Evolutionary conservation across 2,329 filamentous ascomycete species (phyloP).

Genomic region (Chrysoporthe deuterocubensis): DNA sequence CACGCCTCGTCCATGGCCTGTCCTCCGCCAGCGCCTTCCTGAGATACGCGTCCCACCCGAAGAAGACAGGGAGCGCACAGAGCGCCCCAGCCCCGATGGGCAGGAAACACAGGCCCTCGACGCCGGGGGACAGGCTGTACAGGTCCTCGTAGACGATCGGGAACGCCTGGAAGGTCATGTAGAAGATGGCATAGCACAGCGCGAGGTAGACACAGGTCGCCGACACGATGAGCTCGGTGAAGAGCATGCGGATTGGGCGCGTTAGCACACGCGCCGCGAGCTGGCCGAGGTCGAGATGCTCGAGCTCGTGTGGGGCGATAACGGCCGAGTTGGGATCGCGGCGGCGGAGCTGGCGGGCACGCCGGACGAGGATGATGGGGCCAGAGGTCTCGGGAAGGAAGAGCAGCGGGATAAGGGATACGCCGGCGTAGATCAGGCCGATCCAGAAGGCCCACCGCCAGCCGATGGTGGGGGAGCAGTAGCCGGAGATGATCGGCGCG

Average conservation of each 20-base stretch:
- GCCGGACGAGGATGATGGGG: constrained; percentile 59
- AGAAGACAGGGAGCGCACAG: constrained; percentile 63
- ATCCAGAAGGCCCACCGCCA: constrained; percentile 78
- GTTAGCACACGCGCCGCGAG: constrained; percentile 72
- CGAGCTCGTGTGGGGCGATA: constrained; percentile 66
- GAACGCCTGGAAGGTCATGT: constrained; percentile 79
- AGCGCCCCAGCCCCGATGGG: constrained; percentile 68
- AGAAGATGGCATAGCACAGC: constrained; percentile 67
- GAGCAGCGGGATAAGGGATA: constrained; percentile 62
- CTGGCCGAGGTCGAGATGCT: constrained; percentile 60
- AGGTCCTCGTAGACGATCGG: constrained; percentile 68
- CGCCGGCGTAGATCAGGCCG: constrained; percentile 68
- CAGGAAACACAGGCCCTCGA: constrained; percentile 70
- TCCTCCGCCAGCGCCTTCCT: constrained; percentile 52
- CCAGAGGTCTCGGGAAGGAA: constrained; percentile 69
- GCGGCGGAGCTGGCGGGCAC: constrained; percentile 62
- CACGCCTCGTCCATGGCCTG: constrained; percentile 61
- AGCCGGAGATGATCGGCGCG: constrained; percentile 68
- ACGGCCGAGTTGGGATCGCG: constrained; percentile 55
- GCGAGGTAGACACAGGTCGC: constrained; percentile 73
- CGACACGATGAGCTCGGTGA: constrained; percentile 73
- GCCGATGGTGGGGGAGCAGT: constrained; percentile 58
- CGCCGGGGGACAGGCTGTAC: constrained; percentile 67
- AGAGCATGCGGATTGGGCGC: constrained; percentile 72
- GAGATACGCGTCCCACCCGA: constrained; percentile 67